phyloP scores from a whole-genome alignment of 148 eudicot species.

The Rhododendron ferrugineum region DNA sequence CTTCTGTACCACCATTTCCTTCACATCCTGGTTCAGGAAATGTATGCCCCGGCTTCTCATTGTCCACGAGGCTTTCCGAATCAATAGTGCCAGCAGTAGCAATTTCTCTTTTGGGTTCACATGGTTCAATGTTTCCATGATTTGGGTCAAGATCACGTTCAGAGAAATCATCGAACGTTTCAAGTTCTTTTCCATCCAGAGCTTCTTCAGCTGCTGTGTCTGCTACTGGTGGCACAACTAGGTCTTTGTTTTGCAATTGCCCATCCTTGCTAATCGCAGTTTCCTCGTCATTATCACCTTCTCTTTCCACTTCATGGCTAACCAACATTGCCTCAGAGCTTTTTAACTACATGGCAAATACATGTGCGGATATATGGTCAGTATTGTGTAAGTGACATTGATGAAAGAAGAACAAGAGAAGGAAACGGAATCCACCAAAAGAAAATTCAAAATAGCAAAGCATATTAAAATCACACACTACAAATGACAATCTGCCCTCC shows the following conservation, averaged over 20 bases:
- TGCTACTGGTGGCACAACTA: conserved; percentile 7
- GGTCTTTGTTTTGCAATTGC: conserved; percentile 4
- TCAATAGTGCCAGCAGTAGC: neutral
- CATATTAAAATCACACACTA: neutral
- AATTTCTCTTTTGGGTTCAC: neutral
- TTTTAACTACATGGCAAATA: conserved; percentile 9
- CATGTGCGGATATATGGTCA: neutral
- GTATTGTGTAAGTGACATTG: neutral
- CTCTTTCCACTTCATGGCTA: conserved; percentile 5
- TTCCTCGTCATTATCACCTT: conserved; percentile 5
- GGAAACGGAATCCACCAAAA: neutral
- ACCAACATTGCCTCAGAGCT: conserved; percentile 6
- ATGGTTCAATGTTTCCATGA: neutral
- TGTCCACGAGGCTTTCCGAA: conserved; percentile 1
- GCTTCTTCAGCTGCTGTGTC: conserved; percentile 15
- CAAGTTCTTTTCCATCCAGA: neutral
- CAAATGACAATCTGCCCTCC: neutral
- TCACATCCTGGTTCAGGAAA: conserved; percentile 1
- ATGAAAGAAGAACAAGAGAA: neutral
- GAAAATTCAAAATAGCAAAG: neutral
- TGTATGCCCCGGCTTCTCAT: neutral
- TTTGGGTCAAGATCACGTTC: neutral
- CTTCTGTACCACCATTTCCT: neutral
- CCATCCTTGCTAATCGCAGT: neutral
- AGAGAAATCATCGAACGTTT: conserved; percentile 5